Conservation (phyloP, 495 filamentous ascomycete species). For the Parathielavia hyrcaniae region DNA sequence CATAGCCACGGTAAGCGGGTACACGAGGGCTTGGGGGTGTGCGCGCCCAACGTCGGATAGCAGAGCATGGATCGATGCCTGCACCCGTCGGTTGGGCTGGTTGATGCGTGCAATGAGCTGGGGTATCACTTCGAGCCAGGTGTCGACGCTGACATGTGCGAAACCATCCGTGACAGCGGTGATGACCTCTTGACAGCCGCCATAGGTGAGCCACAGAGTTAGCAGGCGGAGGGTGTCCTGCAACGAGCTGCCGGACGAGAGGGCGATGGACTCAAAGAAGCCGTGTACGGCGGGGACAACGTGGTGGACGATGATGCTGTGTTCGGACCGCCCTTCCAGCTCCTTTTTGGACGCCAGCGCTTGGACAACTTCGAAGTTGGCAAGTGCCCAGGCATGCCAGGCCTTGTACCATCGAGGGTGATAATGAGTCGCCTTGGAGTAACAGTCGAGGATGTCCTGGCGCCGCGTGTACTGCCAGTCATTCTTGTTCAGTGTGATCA, state of each 20-base stretch:
- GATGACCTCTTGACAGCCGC: constrained; percentile 81
- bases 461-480: constrained; percentile 78
- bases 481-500: constrained; percentile 71
- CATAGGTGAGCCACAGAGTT: constrained; percentile 94
- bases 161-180: constrained; percentile 82
- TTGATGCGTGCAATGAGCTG: constrained; percentile 97
- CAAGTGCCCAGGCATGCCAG: constrained; percentile 98
- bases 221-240: constrained; percentile 91
- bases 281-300: constrained; percentile 90
- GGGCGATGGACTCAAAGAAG: constrained; percentile 90
- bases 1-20: constrained; percentile 96
- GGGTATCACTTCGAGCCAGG: constrained; percentile 96
- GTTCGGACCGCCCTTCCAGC: constrained; percentile 49
- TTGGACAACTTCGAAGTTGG: constrained; percentile 97
- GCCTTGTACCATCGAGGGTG: constrained; percentile 95
- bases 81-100: constrained; percentile 78
- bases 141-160: constrained; percentile 84
- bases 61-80: constrained; percentile 82
- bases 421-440: constrained; percentile 83
- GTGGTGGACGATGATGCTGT: constrained; percentile 61
- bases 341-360: constrained; percentile 60
- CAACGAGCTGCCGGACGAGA: constrained; percentile 84
- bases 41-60: constrained; percentile 85
- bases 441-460: constrained; percentile 73
- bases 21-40: constrained; percentile 97